Evolutionary conservation across 2,329 filamentous ascomycete genomes (phyloP).

Genomic region (Paramyrothecium sp.): DNA sequence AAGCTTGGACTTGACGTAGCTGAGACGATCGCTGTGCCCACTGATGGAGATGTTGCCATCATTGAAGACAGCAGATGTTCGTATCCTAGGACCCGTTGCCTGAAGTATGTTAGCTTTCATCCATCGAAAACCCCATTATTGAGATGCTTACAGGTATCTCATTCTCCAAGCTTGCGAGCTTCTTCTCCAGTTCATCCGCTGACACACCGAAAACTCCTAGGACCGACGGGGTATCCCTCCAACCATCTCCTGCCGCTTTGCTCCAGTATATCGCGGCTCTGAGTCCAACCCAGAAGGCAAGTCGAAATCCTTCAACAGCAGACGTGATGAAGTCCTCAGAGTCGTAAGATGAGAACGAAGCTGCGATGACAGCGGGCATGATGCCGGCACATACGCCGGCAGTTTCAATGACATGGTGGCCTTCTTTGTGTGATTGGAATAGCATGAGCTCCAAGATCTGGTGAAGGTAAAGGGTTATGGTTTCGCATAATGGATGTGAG

Average conservation of each 20-base stretch:
- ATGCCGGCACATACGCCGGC: conserved; percentile 6
- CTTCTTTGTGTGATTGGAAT: not conserved
- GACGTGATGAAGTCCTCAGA: conserved; percentile 2
- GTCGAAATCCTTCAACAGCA: conserved; percentile 5
- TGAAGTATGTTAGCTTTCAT: not conserved
- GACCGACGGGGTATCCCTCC: not conserved
- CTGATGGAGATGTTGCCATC: conserved; percentile 2
- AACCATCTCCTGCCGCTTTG: not conserved
- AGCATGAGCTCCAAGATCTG: conserved; percentile 6
- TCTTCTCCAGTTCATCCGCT: not conserved
- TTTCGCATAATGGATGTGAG: conserved; percentile 6
- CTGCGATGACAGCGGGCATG: conserved; percentile 6
- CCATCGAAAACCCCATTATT: not conserved
- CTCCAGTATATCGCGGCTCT: not conserved
- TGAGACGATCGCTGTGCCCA: not conserved
- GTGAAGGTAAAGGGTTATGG: conserved; percentile 3
- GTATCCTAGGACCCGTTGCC: not conserved
- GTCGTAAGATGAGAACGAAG: conserved; percentile 3
- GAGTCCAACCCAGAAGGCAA: conserved; percentile 9
- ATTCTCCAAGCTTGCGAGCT: not conserved
- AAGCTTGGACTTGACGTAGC: not conserved
- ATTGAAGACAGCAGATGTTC: conserved; percentile 3
- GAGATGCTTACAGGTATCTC: not conserved
- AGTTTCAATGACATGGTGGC: conserved; percentile 2
- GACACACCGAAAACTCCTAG: conserved; percentile 3